phyloP scores from a whole-genome alignment of 139 green algal species.

The Spirogloea muscicola region DNA sequence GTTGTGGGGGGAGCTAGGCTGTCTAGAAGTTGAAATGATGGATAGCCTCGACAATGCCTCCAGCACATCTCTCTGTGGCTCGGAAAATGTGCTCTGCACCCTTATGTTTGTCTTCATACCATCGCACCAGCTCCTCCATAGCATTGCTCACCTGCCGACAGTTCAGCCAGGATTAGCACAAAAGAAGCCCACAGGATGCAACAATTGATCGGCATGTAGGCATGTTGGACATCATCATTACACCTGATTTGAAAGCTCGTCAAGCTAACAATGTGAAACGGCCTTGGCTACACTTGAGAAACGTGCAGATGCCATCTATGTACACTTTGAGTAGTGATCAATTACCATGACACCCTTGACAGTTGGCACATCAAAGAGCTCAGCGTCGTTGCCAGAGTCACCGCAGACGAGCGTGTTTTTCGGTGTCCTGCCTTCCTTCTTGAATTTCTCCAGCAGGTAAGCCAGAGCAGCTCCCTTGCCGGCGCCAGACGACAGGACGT shows the following conservation, averaged over 20 bases:
- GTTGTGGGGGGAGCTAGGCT: not conserved
- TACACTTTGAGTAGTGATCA: too few species aligned
- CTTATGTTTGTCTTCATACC: constrained; percentile 50
- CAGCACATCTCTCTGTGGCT: constrained; percentile 70
- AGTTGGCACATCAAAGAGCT: constrained; percentile 77
- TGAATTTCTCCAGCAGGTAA: constrained; percentile 71
- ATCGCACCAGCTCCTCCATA: constrained; percentile 74
- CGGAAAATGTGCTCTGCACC: constrained; percentile 39
- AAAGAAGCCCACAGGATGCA: too few species aligned
- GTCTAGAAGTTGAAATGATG: constrained; percentile 61
- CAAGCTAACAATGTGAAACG: too few species aligned
- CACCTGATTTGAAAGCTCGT: too few species aligned
- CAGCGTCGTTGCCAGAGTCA: constrained; percentile 89
- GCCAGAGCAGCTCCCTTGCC: constrained; percentile 82
- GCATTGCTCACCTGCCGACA: constrained; percentile 50
- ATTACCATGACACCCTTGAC: constrained; percentile 78
- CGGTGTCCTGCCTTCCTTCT: not conserved
- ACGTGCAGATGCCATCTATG: too few species aligned
- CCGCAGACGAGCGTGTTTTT: constrained; percentile 71
- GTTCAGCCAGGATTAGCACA: too few species aligned
- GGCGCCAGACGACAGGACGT: constrained; percentile 71
- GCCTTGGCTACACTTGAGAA: too few species aligned
- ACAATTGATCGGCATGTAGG: too few species aligned
- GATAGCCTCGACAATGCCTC: constrained; percentile 80
- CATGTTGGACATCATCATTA: too few species aligned